Evolutionary conservation across 2,329 filamentous ascomycete genomes (phyloP).

Genomic region (Pestalotiopsis sp.): DNA sequence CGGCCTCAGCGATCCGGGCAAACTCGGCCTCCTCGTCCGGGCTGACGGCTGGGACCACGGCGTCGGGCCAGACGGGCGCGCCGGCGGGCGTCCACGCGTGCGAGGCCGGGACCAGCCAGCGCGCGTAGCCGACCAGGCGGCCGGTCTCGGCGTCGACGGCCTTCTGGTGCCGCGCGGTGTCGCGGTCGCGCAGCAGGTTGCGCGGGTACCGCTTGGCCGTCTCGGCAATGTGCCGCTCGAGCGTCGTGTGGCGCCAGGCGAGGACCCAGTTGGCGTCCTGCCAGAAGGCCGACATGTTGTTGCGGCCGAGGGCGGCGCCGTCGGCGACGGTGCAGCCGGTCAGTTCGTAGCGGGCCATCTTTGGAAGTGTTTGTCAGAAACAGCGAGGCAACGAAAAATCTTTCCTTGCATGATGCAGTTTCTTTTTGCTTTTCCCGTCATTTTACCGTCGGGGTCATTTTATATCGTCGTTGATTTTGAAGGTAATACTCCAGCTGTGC

Average conservation of each 20-base stretch:
- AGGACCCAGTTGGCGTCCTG: constrained; percentile 20
- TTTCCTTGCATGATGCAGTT: too few relatives aligned
- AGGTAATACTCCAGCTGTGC: too few relatives aligned
- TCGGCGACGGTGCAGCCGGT: constrained; percentile 18
- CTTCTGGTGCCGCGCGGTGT: constrained; percentile 13
- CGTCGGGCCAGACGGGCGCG: constrained; percentile 8
- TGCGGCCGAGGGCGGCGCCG: constrained; percentile 19
- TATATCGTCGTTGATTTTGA: too few relatives aligned
- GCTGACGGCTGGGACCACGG: constrained; percentile 6
- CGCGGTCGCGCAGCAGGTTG: constrained; percentile 12
- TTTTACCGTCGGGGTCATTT: too few relatives aligned
- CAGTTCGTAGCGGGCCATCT: background rate
- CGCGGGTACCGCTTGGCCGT: constrained; percentile 18
- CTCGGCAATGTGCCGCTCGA: constrained; percentile 23
- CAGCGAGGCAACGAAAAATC: background rate
- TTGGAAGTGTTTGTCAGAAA: background rate
- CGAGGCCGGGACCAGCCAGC: constrained; percentile 4
- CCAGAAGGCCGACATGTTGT: constrained; percentile 24
- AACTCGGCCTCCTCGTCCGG: constrained; percentile 10
- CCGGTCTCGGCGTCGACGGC: constrained; percentile 11
- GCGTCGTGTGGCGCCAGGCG: constrained; percentile 22
- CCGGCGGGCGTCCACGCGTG: background rate
- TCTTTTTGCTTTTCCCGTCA: too few relatives aligned
- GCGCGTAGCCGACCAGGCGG: constrained; percentile 12
- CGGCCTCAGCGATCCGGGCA: background rate